Evolutionary conservation across 768 basidiomycete species (phyloP), one percentile per base, ranked within the genome.

Genomic region (Gymnopilus junonius): DNA sequence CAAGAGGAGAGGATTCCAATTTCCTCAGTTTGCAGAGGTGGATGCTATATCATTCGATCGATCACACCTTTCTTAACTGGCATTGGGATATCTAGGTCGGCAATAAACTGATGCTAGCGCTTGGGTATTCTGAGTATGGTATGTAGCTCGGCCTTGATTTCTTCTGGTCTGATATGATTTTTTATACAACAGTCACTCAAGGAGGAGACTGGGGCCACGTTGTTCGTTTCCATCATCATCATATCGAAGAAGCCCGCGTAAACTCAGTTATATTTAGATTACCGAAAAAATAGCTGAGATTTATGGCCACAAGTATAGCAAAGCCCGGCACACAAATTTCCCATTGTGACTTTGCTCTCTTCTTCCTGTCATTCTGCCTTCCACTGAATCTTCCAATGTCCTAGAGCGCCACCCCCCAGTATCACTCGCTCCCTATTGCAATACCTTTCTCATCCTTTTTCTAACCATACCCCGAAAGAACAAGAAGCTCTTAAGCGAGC

Each of bases 21-120:
- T 73, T 1, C 35, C 69, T 1, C 85, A 88, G 59, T 85, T 82
- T 54, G 86, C 86, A 1, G 85, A 89, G 74, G 87, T 83, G 42
- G 8, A 65, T 58, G 29, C 17, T 21, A 14, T 25, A 43, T 53
- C 25, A 10, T 15, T 25, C 32, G 35, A 21, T 39, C 15, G 51
- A n/a, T 12, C 14, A 35, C 14, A 10, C 31, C 32, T 10, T 15
- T 65, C 15, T 14, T 21, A n/a, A n/a, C n/a, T 17, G 25, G 37
- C 21, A 37, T 23, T 12, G 23, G 21, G 23, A 42, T 8, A 17
- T 23, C 25, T 57, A 84, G 82, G 74, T 84, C 8, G 76, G 75
- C 2, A 74, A 83, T 57, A 85, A 84, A 62, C 58, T 86, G 35
- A 86, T 86, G 83, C 63, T 82, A 1, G 67, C 78, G 0, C 72